Conservation (phyloP, 768 basidiomycete genomes). For the Ramaria rubella region DNA sequence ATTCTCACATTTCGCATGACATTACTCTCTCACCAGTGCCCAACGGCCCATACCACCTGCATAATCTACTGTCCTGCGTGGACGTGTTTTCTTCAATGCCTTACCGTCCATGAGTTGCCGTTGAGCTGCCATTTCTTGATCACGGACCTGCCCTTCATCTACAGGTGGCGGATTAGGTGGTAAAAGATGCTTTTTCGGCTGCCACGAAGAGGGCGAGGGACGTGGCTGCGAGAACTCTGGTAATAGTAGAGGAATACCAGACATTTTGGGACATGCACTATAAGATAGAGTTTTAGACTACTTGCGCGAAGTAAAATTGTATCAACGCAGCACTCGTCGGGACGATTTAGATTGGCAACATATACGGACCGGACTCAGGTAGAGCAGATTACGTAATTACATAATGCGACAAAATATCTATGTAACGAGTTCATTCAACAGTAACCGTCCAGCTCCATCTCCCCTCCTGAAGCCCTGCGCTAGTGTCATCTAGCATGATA, state of each 20-base stretch:
- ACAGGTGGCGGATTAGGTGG: conserved; percentile 68
- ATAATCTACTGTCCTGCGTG: conserved; percentile 92
- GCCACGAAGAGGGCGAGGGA: conserved; percentile 42
- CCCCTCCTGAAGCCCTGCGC: conserved; percentile 11
- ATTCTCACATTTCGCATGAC: conserved; percentile 21
- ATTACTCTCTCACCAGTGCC: conserved; percentile 73
- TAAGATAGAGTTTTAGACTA: neutral
- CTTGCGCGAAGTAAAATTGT: neutral
- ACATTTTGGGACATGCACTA: neutral
- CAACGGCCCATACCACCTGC: conserved; percentile 84
- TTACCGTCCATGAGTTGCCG: conserved; percentile 73
- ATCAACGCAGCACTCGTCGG: too few relatives aligned
- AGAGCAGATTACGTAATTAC: neutral
- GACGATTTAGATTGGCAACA: neutral
- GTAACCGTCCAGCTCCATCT: conserved; percentile 14
- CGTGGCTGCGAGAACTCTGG: conserved; percentile 2
- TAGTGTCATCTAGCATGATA: conserved; percentile 12
- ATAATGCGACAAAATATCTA: neutral
- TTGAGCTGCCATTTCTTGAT: conserved; percentile 72
- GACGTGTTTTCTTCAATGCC: conserved; percentile 83
- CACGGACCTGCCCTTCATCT: conserved; percentile 69
- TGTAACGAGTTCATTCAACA: conserved; percentile 6
- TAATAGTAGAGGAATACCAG: conserved; percentile 3
- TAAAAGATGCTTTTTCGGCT: conserved; percentile 60
- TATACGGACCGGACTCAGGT: neutral